Conservation (phyloP, 352 stramenopile species). For the Pythium aquatile region DNA sequence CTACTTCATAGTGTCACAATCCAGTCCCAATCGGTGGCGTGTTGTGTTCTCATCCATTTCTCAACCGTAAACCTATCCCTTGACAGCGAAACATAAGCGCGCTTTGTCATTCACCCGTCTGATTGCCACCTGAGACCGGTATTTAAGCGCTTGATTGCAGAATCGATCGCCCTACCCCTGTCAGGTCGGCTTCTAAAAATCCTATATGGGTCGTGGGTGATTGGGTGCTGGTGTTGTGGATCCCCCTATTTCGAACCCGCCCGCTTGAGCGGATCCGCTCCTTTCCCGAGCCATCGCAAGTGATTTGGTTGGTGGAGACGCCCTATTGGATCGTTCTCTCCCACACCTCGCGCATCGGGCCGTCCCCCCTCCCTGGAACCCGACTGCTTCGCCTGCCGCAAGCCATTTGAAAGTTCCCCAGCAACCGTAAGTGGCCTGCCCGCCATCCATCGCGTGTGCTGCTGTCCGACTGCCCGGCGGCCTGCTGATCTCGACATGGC, state of each 20-base stretch:
- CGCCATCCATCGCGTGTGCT: background rate
- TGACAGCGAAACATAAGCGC: background rate
- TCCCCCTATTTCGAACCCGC: background rate
- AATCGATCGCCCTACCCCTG: background rate
- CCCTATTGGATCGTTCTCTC: slow-evolving; percentile 30
- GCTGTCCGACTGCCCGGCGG: background rate
- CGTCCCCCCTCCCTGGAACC: background rate
- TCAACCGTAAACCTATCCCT: background rate
- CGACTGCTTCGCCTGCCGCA: slow-evolving; percentile 2
- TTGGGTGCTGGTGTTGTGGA: background rate
- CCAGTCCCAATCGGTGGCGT: background rate
- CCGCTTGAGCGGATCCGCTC: slow-evolving; percentile 14
- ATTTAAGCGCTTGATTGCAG: background rate
- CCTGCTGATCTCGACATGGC: background rate
- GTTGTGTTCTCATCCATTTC: background rate
- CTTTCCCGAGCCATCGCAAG: slow-evolving; percentile 12
- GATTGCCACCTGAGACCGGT: background rate
- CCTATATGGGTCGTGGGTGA: background rate
- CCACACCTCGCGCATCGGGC: slow-evolving; percentile 4
- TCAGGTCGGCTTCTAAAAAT: background rate
- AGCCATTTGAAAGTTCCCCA: slow-evolving; percentile 38
- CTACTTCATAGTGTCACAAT: slow-evolving; percentile 2
- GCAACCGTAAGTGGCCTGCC: slow-evolving; percentile 28
- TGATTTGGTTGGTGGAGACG: slow-evolving; percentile 35
- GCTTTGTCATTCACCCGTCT: background rate